Evolutionary conservation across 2,329 filamentous ascomycete species (phyloP).

Genomic region (Pyricularia sp.): DNA sequence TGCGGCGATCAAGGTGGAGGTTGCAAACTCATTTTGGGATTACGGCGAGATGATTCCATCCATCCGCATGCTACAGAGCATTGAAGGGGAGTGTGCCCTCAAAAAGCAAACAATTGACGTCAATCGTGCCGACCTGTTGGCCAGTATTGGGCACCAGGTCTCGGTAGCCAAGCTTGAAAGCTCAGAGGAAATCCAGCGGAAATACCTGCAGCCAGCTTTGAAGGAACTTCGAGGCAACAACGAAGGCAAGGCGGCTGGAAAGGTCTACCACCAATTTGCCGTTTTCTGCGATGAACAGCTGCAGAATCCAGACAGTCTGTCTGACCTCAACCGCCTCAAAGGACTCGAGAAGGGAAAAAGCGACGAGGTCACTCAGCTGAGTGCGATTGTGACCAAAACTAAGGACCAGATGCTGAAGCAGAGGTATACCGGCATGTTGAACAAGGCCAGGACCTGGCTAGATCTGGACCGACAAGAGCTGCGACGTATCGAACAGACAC

Average conservation of each 20-base stretch:
- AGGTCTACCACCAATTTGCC: constrained; percentile 92
- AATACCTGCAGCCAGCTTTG: constrained; percentile 78
- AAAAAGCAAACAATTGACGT: constrained; percentile 63
- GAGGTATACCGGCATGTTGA: constrained; percentile 49
- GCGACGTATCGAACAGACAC: constrained; percentile 63
- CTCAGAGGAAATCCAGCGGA: constrained; percentile 78
- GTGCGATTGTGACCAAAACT: constrained; percentile 44
- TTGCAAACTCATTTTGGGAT: constrained; percentile 87
- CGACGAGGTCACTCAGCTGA: constrained; percentile 68
- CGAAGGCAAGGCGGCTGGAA: constrained; percentile 65
- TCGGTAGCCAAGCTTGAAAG: constrained; percentile 87
- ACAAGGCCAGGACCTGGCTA: constrained; percentile 78
- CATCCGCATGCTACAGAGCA: constrained; percentile 75
- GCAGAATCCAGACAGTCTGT: constrained; percentile 73
- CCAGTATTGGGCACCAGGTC: constrained; percentile 79
- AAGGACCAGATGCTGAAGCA: constrained; percentile 43
- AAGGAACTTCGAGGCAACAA: constrained; percentile 63
- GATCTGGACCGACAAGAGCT: constrained; percentile 86
- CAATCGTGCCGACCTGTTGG: constrained; percentile 69
- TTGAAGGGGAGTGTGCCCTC: constrained; percentile 53
- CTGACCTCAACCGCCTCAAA: constrained; percentile 74
- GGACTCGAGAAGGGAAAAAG: constrained; percentile 72
- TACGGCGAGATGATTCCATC: constrained; percentile 84
- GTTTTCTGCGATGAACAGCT: constrained; percentile 92
- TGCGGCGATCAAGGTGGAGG: constrained; percentile 68